A percentile compares a stretch with the other conserved stretches of the same genome.
phyloP scores from a whole-genome alignment of 164 flowering plant species.

The Chloranthus sessilifolius region DNA sequence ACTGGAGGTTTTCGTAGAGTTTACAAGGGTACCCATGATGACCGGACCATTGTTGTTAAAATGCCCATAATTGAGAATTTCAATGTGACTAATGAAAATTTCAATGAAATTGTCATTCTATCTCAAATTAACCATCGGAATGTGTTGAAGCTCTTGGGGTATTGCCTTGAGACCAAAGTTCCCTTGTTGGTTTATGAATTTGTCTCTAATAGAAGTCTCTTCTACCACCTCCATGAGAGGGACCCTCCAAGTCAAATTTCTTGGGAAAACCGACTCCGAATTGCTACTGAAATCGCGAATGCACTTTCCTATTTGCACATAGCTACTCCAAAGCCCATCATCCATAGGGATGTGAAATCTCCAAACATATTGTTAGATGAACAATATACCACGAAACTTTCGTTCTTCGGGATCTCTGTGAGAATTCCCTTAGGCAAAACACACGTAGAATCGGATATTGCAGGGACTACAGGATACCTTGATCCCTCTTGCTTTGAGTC shows the following conservation, averaged over 20 bases:
- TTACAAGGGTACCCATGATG: constrained; percentile 4
- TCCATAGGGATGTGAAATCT: constrained; percentile 5
- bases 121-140: constrained; percentile 14
- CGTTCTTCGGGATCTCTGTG: background rate
- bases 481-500: too few relatives aligned
- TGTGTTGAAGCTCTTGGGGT: constrained; percentile 17
- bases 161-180: constrained; percentile 12
- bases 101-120: constrained; percentile 5
- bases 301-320: constrained; percentile 12
- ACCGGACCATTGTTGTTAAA: background rate
- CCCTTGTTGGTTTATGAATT: constrained; percentile 12
- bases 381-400: constrained; percentile 14
- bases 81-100: background rate
- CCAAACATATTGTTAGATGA: constrained; percentile 15
- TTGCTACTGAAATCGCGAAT: constrained; percentile 11
- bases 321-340: constrained; percentile 2
- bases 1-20: background rate
- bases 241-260: constrained; percentile 1
- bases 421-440: constrained; percentile 1
- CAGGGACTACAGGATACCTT: background rate
- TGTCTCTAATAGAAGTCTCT: constrained; percentile 3
- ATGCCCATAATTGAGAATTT: background rate
- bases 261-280: constrained; percentile 11
- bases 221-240: background rate
- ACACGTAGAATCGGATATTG: background rate